Evolutionary conservation across 495 filamentous ascomycete species (phyloP).

Genomic region (Xylaria palmicola): DNA sequence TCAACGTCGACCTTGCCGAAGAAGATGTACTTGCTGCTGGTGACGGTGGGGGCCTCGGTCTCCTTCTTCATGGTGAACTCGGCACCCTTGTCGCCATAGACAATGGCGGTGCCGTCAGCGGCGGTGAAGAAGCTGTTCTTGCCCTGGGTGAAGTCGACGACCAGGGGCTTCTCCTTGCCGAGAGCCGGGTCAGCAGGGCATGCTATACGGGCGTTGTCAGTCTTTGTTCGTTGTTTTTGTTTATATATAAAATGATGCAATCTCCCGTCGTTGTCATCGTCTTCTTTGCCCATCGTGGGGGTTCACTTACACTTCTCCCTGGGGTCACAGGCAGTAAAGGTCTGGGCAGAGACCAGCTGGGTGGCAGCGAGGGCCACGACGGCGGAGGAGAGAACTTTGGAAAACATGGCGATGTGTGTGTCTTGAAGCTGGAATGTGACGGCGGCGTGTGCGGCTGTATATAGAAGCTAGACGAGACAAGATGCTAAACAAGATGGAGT

Average conservation of each 20-base stretch:
- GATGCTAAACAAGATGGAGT: constrained; percentile 5
- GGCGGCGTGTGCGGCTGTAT: not conserved
- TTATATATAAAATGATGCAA: not conserved
- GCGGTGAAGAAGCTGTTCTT: constrained; percentile 64
- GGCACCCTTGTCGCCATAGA: constrained; percentile 66
- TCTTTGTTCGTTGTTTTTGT: constrained; percentile 9
- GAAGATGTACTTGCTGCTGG: constrained; percentile 70
- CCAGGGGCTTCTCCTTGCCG: constrained; percentile 52
- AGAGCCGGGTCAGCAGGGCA: constrained; percentile 78
- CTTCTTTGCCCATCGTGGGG: too few relatives aligned
- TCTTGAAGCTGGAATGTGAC: not conserved
- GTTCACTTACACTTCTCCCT: constrained; percentile 58
- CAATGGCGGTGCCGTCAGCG: constrained; percentile 58
- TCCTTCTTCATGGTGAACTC: constrained; percentile 72
- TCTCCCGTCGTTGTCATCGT: not conserved
- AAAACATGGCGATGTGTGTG: constrained; percentile 34
- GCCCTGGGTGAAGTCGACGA: constrained; percentile 81
- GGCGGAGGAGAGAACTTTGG: constrained; percentile 38
- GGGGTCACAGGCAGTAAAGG: constrained; percentile 74
- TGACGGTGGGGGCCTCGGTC: constrained; percentile 76
- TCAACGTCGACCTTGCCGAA: constrained; percentile 71
- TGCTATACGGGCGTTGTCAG: constrained; percentile 20
- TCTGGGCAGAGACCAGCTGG: constrained; percentile 63
- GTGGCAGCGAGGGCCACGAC: constrained; percentile 44
- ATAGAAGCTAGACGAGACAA: not conserved